These are phyloP conservation scores for Podospora pseudopauciseta DNA, from an alignment of 495 filamentous ascomycete genomes.

Conservation along the genomic window DNA sequence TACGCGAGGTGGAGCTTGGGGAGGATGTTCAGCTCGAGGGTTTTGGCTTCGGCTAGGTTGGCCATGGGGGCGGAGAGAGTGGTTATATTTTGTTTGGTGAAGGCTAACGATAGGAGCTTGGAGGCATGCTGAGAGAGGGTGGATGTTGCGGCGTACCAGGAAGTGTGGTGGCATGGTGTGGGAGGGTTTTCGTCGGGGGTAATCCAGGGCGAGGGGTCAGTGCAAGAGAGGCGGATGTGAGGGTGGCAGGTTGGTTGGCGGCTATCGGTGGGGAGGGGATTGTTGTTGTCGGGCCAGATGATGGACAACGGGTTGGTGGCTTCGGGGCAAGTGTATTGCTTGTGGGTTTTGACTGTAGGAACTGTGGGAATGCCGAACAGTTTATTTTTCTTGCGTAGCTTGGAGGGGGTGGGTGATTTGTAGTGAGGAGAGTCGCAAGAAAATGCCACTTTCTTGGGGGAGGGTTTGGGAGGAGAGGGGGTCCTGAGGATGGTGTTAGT, in stretches of 20 bases:
- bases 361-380: background rate
- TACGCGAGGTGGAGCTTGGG: background rate
- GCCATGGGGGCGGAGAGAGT: background rate
- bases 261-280: background rate
- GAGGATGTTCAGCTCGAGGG: background rate
- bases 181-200: background rate
- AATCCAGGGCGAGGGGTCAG: background rate
- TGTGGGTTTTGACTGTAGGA: background rate
- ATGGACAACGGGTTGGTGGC: background rate
- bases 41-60: background rate
- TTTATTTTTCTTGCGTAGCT: background rate
- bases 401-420: background rate
- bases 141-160: background rate
- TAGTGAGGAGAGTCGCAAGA: background rate
- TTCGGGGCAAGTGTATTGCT: background rate
- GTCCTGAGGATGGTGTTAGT: background rate
- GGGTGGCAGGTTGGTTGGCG: background rate
- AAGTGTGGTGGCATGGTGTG: background rate
- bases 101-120: background rate
- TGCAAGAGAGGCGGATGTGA: background rate
- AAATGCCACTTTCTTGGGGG: background rate
- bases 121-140: background rate
- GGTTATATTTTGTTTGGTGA: background rate
- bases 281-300: background rate
- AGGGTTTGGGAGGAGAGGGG: background rate